phyloP scores from a whole-genome alignment of 805 yeast genomes.

The Pichia scutulata region DNA sequence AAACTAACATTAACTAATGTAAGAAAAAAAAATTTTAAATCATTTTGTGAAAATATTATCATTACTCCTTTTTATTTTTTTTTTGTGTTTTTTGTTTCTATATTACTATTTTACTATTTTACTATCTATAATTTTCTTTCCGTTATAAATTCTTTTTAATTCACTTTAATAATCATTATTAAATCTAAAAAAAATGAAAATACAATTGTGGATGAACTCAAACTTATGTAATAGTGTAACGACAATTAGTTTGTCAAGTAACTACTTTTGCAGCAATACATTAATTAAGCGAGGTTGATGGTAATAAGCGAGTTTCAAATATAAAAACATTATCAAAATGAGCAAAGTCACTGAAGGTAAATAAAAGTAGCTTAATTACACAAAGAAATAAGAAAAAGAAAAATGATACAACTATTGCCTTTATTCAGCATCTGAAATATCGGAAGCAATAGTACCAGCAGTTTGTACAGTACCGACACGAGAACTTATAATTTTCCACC shows the following conservation, averaged over 20 bases:
- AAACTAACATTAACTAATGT: neutral
- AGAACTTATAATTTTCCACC: constrained; percentile 36
- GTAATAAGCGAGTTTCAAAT: no score
- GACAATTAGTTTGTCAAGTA: no score
- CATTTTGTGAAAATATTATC: neutral
- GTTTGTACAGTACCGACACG: constrained; percentile 17
- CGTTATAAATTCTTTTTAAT: neutral
- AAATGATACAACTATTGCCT: neutral
- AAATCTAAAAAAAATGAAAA: no score
- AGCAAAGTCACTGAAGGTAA: no score
- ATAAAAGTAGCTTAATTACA: no score
- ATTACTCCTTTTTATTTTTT: neutral
- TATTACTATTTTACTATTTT: neutral
- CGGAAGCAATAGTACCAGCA: neutral
- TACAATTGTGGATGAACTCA: no score
- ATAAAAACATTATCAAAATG: no score
- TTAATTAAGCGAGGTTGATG: no score
- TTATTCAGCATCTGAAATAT: neutral
- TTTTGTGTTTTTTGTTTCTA: neutral
- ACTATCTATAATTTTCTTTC: neutral
- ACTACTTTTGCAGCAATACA: no score
- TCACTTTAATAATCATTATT: neutral
- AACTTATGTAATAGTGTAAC: no score
- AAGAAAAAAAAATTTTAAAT: neutral
- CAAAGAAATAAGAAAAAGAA: no score